phyloP scores from a whole-genome alignment of 2,329 filamentous ascomycete species.

The Parasarocladium wereldwijsianum region DNA sequence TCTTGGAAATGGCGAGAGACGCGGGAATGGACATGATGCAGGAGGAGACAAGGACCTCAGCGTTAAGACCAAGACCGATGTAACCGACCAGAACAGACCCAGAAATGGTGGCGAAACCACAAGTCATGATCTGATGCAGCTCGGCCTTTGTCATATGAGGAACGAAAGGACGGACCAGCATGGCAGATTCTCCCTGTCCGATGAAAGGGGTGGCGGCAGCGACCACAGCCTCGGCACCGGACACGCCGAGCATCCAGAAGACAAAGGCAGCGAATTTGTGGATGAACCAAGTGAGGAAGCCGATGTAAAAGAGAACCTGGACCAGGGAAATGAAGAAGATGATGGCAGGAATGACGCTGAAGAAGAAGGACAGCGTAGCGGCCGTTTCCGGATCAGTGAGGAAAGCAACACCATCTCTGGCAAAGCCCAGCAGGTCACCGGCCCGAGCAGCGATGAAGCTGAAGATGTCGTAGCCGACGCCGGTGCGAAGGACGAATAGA shows the following conservation, averaged over 20 bases:
- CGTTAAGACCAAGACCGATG: slow-evolving; percentile 68
- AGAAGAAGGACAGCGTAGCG: slow-evolving; percentile 51
- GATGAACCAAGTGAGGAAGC: slow-evolving; percentile 79
- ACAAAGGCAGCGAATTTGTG: slow-evolving; percentile 79
- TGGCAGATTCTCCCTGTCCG: slow-evolving; percentile 84
- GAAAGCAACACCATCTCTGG: slow-evolving; percentile 58
- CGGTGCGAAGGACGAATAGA: slow-evolving; percentile 72
- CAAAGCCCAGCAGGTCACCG: slow-evolving; percentile 60
- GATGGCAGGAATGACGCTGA: slow-evolving; percentile 72
- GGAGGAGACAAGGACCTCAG: slow-evolving; percentile 74
- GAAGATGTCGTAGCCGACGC: slow-evolving; percentile 80
- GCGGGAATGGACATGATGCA: slow-evolving; percentile 95
- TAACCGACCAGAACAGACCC: slow-evolving; percentile 79
- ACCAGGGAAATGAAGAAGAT: slow-evolving; percentile 95
- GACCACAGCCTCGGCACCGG: slow-evolving; percentile 85
- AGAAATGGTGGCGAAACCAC: slow-evolving; percentile 83
- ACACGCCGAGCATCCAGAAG: slow-evolving; percentile 79
- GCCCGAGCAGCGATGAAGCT: slow-evolving; percentile 70
- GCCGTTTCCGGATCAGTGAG: slow-evolving; percentile 33
- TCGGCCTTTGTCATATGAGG: slow-evolving; percentile 75
- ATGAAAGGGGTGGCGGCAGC: slow-evolving; percentile 89
- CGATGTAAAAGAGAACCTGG: slow-evolving; percentile 69
- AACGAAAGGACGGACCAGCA: slow-evolving; percentile 81
- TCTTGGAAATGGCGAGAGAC: slow-evolving; percentile 75
- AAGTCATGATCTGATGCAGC: slow-evolving; percentile 84